phyloP scores from a whole-genome alignment of 805 yeast species.

The Kodamaea fukazawae region DNA sequence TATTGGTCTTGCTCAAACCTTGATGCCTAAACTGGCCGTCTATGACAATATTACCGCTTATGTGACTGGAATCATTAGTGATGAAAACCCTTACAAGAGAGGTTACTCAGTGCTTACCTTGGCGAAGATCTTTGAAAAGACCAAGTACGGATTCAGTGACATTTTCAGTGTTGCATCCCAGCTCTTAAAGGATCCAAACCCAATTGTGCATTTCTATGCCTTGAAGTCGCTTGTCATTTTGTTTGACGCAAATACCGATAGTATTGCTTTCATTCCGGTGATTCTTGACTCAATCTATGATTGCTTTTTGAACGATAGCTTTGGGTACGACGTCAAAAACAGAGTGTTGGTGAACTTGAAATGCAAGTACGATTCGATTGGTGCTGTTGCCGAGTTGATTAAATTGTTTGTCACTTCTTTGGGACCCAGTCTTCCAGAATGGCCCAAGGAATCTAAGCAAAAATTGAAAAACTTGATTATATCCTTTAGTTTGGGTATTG shows the following conservation, averaged over 20 bases:
- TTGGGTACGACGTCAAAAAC: conserved; percentile 36
- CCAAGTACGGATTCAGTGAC: conserved; percentile 32
- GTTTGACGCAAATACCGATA: conserved; percentile 54
- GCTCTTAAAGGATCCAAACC: conserved; percentile 77
- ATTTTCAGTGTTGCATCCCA: conserved; percentile 58
- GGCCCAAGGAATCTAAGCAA: conserved; percentile 15
- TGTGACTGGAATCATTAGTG: conserved; percentile 65
- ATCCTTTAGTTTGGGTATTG: conserved; percentile 31
- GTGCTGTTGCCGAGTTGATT: conserved; percentile 22
- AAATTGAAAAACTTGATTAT: conserved; percentile 28
- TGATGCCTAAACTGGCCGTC: conserved; percentile 18
- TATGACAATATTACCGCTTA: conserved; percentile 25
- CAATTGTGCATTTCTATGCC: conserved; percentile 74
- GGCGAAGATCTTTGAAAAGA: conserved; percentile 26
- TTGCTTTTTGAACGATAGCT: conserved; percentile 33
- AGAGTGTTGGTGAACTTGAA: conserved; percentile 34
- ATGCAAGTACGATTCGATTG: conserved; percentile 30
- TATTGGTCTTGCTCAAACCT: conserved; percentile 47
- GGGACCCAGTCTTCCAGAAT: conserved; percentile 37
- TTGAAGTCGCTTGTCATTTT: conserved; percentile 56
- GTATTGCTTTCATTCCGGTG: conserved; percentile 38
- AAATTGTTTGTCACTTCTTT: conserved; percentile 32
- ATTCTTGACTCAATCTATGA: conserved; percentile 31
- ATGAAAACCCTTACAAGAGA: conserved; percentile 61
- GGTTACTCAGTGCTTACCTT: conserved; percentile 33